Evolutionary conservation across 176 grass and related monocot genomes (phyloP).

Genomic region (Poa annua): DNA sequence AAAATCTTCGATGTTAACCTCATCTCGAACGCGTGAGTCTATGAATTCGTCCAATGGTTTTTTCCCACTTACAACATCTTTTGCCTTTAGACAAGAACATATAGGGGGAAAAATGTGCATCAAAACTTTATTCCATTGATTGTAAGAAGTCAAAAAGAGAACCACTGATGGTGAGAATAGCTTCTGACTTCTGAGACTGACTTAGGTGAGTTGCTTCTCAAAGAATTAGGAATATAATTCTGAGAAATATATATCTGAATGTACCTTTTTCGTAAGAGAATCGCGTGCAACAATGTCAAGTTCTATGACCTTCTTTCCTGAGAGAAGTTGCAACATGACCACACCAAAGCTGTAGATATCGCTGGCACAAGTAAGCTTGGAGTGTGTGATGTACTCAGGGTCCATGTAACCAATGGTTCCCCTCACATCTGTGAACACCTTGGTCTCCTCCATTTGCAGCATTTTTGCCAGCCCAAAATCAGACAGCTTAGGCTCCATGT

Average conservation of each 20-base stretch:
- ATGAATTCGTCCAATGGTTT: conserved; percentile 59
- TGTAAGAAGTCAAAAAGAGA: conserved; percentile 1
- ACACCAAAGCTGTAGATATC: conserved; percentile 79
- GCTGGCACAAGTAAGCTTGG: conserved; percentile 58
- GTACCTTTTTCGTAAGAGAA: conserved; percentile 66
- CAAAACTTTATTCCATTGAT: not conserved
- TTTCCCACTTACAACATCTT: conserved; percentile 57
- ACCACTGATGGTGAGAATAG: not conserved
- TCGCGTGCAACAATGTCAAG: conserved; percentile 57
- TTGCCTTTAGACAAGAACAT: conserved; percentile 45
- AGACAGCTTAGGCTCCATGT: conserved; percentile 55
- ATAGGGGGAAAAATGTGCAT: not conserved
- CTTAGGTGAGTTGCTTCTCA: not conserved
- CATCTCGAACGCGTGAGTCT: conserved; percentile 43
- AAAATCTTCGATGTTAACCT: conserved; percentile 59
- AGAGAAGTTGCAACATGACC: conserved; percentile 60
- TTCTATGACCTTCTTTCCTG: conserved; percentile 76
- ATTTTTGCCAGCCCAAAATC: conserved; percentile 68
- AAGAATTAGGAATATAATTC: too few relatives aligned
- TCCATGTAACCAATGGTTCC: conserved; percentile 84
- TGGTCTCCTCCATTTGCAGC: conserved; percentile 63
- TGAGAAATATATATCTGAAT: too few relatives aligned
- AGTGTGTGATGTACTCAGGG: conserved; percentile 70
- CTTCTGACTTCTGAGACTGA: not conserved
- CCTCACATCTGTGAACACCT: conserved; percentile 66